phyloP scores from a whole-genome alignment of 208 protist species.

The Leishmania aethiopica region DNA sequence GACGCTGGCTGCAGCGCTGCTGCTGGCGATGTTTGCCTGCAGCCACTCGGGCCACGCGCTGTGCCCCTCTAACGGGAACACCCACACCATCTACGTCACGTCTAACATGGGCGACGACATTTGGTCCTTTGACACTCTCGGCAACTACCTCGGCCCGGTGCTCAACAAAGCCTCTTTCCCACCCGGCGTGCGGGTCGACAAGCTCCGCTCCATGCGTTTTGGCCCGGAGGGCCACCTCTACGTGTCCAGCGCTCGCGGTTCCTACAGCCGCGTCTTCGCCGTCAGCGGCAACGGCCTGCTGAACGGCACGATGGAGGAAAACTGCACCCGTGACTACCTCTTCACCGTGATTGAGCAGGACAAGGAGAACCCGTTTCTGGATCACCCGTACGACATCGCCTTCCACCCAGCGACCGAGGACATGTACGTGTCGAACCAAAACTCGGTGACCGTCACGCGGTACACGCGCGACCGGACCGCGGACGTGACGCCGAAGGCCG shows the following conservation, averaged over 20 bases:
- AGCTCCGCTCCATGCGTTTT: constrained; percentile 85
- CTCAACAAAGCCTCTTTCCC: constrained; percentile 75
- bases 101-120: constrained; percentile 91
- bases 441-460: constrained; percentile 78
- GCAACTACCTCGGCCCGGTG: constrained; percentile 78
- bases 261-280: constrained; percentile 87
- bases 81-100: constrained; percentile 83
- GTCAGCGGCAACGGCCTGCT: constrained; percentile 89
- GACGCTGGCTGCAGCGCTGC: constrained; percentile 11
- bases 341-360: constrained; percentile 73
- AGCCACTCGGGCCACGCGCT: constrained; percentile 27
- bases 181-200: constrained; percentile 65
- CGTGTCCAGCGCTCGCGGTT: constrained; percentile 78
- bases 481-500: constrained; percentile 13
- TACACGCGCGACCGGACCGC: constrained; percentile 42
- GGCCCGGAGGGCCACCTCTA: constrained; percentile 84
- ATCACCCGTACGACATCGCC: constrained; percentile 86
- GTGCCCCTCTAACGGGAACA: constrained; percentile 90
- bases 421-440: constrained; percentile 89
- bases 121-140: constrained; percentile 83
- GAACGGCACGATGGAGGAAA: constrained; percentile 65
- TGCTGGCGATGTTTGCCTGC: constrained; percentile 27
- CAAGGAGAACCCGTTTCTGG: constrained; percentile 72
- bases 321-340: constrained; percentile 83
- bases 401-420: constrained; percentile 75